These are phyloP conservation scores for Monilinia fructicola DNA, from an alignment of 2,329 filamentous ascomycete genomes.

Conservation along the genomic window DNA sequence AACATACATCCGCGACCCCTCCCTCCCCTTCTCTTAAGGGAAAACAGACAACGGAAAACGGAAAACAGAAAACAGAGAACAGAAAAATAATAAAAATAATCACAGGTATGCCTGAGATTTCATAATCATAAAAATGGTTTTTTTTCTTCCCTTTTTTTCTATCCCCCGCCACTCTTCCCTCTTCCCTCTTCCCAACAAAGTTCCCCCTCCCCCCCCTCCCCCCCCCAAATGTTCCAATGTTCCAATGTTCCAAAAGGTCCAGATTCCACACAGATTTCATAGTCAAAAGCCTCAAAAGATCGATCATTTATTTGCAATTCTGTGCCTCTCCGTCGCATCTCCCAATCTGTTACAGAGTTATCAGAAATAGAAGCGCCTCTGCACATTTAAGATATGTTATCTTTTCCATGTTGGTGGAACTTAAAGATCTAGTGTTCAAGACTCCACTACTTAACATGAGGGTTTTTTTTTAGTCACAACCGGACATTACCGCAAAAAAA, in stretches of 20 bases:
- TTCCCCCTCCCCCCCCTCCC: background rate
- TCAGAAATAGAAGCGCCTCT: conserved; percentile 20
- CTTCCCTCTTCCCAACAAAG: background rate
- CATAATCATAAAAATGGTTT: conserved; percentile 9
- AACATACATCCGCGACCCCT: background rate
- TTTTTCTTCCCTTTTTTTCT: background rate
- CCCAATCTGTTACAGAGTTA: conserved; percentile 14
- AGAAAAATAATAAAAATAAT: background rate
- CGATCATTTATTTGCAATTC: conserved; percentile 18
- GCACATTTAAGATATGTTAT: conserved; percentile 7
- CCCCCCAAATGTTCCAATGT: background rate
- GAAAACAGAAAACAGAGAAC: background rate
- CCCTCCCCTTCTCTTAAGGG: background rate
- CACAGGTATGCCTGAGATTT: conserved; percentile 24
- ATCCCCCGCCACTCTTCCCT: too few relatives aligned
- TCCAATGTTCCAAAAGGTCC: background rate
- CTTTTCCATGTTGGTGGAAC: conserved; percentile 2
- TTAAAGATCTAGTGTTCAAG: conserved; percentile 26
- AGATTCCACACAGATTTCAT: conserved; percentile 3
- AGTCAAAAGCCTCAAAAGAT: conserved; percentile 9
- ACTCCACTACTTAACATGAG: conserved; percentile 35
- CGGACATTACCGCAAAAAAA: conserved; percentile 34
- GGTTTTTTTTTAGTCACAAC: conserved; percentile 35
- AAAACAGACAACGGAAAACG: background rate
- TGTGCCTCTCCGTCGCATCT: conserved; percentile 22